Percentiles rank a stretch among this genome's conserved stretches.
Conservation (phyloP, 2,329 filamentous ascomycete species). For the Beauveria pseudobassiana region DNA sequence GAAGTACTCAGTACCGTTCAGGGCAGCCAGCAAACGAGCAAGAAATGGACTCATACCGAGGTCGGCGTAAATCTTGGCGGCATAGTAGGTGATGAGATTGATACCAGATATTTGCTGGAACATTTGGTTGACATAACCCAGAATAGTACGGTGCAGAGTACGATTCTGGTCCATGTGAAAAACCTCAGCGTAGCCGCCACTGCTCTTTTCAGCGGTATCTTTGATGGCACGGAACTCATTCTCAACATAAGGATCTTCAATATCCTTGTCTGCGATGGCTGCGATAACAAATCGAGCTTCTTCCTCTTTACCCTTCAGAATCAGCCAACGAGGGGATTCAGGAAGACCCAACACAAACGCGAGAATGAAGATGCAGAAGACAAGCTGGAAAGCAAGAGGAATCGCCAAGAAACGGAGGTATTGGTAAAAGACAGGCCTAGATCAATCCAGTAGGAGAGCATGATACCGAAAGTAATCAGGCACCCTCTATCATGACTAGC, state of each 20-base stretch:
- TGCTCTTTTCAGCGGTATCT: conserved; percentile 63
- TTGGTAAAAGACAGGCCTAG: conserved; percentile 46
- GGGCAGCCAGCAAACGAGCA: conserved; percentile 47
- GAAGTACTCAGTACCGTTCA: conserved; percentile 42
- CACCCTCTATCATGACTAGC: conserved; percentile 53
- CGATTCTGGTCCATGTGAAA: conserved; percentile 53
- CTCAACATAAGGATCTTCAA: conserved; percentile 50
- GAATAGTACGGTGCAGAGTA: conserved; percentile 48
- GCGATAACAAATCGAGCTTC: conserved; percentile 41
- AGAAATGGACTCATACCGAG: conserved; percentile 46
- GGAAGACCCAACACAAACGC: conserved; percentile 43
- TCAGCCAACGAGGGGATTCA: conserved; percentile 44
- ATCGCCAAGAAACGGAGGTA: conserved; percentile 42
- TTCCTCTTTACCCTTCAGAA: conserved; percentile 37
- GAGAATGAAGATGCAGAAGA: conserved; percentile 53
- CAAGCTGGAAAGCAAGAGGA: conserved; percentile 47
- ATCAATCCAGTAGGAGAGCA: conserved; percentile 54
- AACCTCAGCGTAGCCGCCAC: conserved; percentile 50
- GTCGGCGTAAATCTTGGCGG: conserved; percentile 49
- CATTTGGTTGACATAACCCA: conserved; percentile 55
- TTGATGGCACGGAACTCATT: conserved; percentile 53
- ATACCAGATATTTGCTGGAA: conserved; percentile 60
- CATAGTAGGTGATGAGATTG: conserved; percentile 57
- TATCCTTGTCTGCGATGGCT: conserved; percentile 47
- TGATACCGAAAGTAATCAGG: conserved; percentile 51